Evolutionary conservation across 306 rosid species (phyloP).

Genomic region (Chamaecrista fasciculata): DNA sequence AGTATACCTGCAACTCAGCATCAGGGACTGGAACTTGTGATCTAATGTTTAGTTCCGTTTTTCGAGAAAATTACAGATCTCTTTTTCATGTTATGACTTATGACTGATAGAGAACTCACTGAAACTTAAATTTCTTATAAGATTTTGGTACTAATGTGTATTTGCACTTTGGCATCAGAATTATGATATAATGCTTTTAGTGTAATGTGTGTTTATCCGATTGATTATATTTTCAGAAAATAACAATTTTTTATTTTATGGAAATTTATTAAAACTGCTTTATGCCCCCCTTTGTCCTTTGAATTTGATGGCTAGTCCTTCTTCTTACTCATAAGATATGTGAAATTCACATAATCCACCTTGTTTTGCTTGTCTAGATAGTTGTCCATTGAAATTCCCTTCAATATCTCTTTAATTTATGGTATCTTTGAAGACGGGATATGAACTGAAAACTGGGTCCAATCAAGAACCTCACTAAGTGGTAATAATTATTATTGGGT

Average conservation of each 20-base stretch:
- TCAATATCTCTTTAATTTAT: slow-evolving; percentile 31
- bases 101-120: not conserved
- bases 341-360: slow-evolving; percentile 40
- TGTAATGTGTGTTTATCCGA: not conserved
- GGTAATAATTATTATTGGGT: slow-evolving; percentile 40
- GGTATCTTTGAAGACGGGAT: slow-evolving; percentile 38
- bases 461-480: slow-evolving; percentile 49
- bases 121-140: not conserved
- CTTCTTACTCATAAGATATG: not conserved
- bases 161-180: not conserved
- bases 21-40: not conserved
- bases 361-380: slow-evolving; percentile 35
- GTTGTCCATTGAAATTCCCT: slow-evolving; percentile 31
- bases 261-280: not conserved
- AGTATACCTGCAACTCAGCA: not conserved
- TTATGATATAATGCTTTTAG: not conserved
- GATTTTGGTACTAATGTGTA: not conserved
- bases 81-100: not conserved
- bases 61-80: not conserved
- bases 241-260: not conserved
- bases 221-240: not conserved
- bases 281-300: not conserved
- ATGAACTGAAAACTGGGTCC: slow-evolving; percentile 44
- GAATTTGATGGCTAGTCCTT: not conserved
- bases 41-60: not conserved